Base-by-base conservation (phyloP, 179 eudicot genomes). In the Patellifolia procumbens region DNA sequence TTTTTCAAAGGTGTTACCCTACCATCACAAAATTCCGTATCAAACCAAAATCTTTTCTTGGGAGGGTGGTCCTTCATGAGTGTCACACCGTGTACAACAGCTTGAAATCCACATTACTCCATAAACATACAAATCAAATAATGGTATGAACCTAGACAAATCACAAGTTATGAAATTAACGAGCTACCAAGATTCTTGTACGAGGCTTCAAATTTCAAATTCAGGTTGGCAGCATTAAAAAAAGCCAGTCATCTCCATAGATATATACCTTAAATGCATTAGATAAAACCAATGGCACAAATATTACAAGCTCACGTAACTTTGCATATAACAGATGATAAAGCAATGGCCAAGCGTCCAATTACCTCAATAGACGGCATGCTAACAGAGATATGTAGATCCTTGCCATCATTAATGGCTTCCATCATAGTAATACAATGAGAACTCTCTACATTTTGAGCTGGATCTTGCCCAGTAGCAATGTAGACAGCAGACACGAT, bases 341-440 rank as follows among this genome's bases (percentile, higher is more conserved):
- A 61, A 8, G 68, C 32, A 67, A 2, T 6, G 8, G 28, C 22
- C 22, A 46, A 59, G 11, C 3, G 60, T 28, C 28, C 20, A 68
- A 69, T 65, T 85, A 85, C 88, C 88, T 85, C 88, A 56, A 85
- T 83, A 34, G 86, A 85, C 51, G 88, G 88, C 88, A 85, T 85
- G 84, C 78, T 83, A 26, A 86, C 88, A 11, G 88, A 86, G 24
- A 83, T 66, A 64, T 86, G 88, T 24, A 86, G 78, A 78, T 83
- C 88, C 70, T 56, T 83, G 20, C 88, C 88, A n/a, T 70, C 85
- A 46, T 83, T 86, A 28, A 86, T 65, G 65, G 88, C 85, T 78
- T 86, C 88, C 88, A 86, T 86, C 88, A 86, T 83, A 17, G 88
- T 86, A 77, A 86, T 86, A 71, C 88, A 86, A 64, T 86, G 88